These are phyloP conservation scores for Oxytropis ochrocephala DNA, from an alignment of 306 rosid genomes.

Conservation along the genomic window DNA sequence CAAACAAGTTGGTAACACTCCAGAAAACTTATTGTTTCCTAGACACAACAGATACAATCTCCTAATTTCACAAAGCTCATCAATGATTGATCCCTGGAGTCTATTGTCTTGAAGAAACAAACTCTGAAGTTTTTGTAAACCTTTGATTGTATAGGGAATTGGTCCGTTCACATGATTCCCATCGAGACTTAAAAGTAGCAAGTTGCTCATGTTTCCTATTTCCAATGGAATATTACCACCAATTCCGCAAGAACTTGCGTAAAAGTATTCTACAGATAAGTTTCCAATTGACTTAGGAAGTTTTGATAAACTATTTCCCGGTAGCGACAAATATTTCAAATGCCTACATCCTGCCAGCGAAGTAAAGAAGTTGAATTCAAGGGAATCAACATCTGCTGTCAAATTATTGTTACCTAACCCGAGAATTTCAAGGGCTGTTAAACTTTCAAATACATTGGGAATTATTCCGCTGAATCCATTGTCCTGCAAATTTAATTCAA, in stretches of 20 bases:
- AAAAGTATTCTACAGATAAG: background rate
- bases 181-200: background rate
- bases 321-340: background rate
- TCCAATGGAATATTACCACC: constrained; percentile 1
- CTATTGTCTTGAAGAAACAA: background rate
- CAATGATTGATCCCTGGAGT: constrained; percentile 19
- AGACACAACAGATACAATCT: background rate
- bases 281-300: constrained; percentile 22
- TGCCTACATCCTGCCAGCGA: background rate
- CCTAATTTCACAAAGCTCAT: constrained; percentile 20
- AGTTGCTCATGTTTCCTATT: constrained; percentile 25
- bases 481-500: background rate
- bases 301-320: background rate
- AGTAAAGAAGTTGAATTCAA: background rate
- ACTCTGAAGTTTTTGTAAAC: constrained; percentile 14
- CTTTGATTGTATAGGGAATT: constrained; percentile 14
- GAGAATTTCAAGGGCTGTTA: background rate
- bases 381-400: background rate
- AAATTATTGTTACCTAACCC: background rate
- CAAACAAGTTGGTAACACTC: constrained; percentile 30
- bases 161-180: constrained; percentile 21
- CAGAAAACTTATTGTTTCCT: constrained; percentile 8
- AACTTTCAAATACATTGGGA: background rate
- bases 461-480: constrained; percentile 6
- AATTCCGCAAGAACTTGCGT: background rate